Evolutionary conservation across 2,329 filamentous ascomycete species (phyloP).

Genomic region (Penicillium oxalicum): DNA sequence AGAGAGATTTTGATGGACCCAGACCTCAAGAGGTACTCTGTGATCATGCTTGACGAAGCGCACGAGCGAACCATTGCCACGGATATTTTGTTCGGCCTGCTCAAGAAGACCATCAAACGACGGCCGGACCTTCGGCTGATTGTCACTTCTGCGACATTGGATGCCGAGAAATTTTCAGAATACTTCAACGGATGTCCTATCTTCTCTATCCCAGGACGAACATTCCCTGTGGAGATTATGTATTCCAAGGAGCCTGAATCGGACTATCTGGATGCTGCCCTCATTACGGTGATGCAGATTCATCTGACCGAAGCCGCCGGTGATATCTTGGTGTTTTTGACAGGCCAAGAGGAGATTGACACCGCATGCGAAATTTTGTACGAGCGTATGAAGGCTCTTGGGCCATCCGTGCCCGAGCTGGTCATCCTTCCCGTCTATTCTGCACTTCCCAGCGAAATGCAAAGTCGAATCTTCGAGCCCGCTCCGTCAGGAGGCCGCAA

Average conservation of each 20-base stretch:
- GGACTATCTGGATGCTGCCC: conserved; percentile 86
- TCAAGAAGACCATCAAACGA: conserved; percentile 87
- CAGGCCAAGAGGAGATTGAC: conserved; percentile 96
- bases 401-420: conserved; percentile 82
- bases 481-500: conserved; percentile 80
- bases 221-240: conserved; percentile 91
- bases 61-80: conserved; percentile 96
- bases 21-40: conserved; percentile 80
- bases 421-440: conserved; percentile 96
- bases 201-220: conserved; percentile 91
- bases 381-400: conserved; percentile 93
- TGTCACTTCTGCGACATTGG: conserved; percentile 90
- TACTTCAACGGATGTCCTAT: conserved; percentile 97
- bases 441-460: conserved; percentile 85
- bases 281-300: conserved; percentile 98
- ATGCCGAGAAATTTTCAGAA: conserved; percentile 93
- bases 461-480: conserved; percentile 90
- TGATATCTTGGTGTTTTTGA: conserved; percentile 94
- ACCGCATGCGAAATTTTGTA: conserved; percentile 86
- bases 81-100: conserved; percentile 84
- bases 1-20: conserved; percentile 91
- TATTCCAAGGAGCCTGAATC: conserved; percentile 93
- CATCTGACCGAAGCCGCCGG: conserved; percentile 87
- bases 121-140: conserved; percentile 88
- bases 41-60: conserved; percentile 97